Conservation (phyloP, 768 basidiomycete species). For the Xerocomellus amylosporus region DNA sequence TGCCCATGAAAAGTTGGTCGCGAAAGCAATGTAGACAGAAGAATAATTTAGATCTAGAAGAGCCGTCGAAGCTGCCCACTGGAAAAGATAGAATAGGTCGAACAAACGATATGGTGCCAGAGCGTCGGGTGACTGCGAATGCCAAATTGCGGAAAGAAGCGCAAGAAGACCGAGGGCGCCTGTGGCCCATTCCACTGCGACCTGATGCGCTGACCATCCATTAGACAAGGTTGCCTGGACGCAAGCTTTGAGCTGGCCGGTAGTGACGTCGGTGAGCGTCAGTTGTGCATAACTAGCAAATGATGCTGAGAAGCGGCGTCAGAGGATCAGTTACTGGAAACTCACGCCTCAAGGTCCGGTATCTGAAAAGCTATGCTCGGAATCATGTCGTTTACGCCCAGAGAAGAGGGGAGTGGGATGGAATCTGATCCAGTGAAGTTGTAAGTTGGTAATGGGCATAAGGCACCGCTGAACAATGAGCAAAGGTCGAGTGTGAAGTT, state of each 20-base stretch:
- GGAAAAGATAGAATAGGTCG: constrained; percentile 80
- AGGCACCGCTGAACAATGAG: constrained; percentile 65
- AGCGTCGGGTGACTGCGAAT: constrained; percentile 53
- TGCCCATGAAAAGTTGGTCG: constrained; percentile 88
- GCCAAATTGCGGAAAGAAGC: constrained; percentile 49
- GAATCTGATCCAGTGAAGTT: constrained; percentile 85
- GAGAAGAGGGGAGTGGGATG: constrained; percentile 57
- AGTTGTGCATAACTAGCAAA: constrained; percentile 61
- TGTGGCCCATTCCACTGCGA: constrained; percentile 74
- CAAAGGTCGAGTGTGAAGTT: constrained; percentile 90
- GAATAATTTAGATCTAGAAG: constrained; percentile 89
- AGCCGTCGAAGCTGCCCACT: constrained; percentile 75
- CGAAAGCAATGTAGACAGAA: constrained; percentile 72
- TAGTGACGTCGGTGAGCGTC: constrained; percentile 62
- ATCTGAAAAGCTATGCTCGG: constrained; percentile 81
- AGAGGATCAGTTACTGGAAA: neutral
- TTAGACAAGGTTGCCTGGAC: constrained; percentile 91
- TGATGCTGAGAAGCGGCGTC: constrained; percentile 1
- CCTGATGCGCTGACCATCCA: constrained; percentile 78
- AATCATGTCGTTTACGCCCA: constrained; percentile 55
- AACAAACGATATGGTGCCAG: constrained; percentile 74
- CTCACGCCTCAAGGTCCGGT: constrained; percentile 81
- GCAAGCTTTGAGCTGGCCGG: constrained; percentile 79
- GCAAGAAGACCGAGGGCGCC: constrained; percentile 65
- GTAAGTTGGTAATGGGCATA: constrained; percentile 81